Conservation (phyloP, 345 rosid genomes). For the Bruguiera parviflora region DNA sequence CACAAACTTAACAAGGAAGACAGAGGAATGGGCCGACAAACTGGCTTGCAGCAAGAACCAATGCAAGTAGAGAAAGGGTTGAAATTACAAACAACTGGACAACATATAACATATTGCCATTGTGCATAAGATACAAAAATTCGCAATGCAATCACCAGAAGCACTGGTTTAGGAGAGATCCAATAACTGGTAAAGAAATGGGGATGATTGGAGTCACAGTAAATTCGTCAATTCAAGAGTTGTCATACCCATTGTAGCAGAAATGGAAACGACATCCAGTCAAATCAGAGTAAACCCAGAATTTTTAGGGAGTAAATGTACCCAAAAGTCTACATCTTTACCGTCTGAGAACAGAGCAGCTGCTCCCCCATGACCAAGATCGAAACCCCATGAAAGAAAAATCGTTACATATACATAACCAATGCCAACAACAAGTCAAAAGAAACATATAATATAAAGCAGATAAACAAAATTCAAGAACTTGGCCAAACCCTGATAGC, state of each 20-base stretch:
- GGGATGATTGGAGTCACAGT: not conserved
- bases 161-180: conserved; percentile 1
- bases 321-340: conserved; percentile 11
- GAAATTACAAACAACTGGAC: not conserved
- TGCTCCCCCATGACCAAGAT: no score
- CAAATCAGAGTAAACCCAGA: not conserved
- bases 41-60: not conserved
- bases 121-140: not conserved
- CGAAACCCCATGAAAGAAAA: no score
- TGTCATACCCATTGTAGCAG: not conserved
- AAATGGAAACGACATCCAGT: not conserved
- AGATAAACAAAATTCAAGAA: not conserved
- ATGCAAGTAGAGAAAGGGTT: not conserved
- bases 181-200: conserved; percentile 3
- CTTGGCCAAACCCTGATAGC: not conserved
- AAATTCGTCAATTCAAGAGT: not conserved
- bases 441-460: not conserved
- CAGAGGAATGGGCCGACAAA: not conserved
- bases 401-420: not conserved
- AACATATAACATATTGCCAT: no score
- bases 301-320: not conserved
- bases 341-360: not conserved
- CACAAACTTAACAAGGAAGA: not conserved
- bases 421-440: not conserved
- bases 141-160: not conserved